Evolutionary conservation across 805 yeast genomes (phyloP).

Genomic region (Schizosaccharomyces cryophilus): DNA sequence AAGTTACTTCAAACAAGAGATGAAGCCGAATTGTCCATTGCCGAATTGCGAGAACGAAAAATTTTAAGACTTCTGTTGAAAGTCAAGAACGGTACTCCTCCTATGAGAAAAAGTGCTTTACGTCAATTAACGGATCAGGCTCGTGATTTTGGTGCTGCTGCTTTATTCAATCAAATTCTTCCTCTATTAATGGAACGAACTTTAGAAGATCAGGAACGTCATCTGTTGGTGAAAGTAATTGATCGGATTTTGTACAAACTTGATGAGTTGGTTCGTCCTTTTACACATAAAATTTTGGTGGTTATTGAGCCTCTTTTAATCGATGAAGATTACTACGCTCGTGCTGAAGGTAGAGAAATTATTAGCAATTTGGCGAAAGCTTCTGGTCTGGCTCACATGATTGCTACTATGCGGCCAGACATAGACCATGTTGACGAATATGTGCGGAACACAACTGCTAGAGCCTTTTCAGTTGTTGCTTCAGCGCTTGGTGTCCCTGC

Average conservation of each 20-base stretch:
- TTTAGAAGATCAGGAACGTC: conserved; percentile 63
- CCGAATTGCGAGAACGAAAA: conserved; percentile 33
- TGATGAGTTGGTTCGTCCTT: conserved; percentile 44
- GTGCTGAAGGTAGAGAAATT: conserved; percentile 59
- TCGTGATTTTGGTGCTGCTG: conserved; percentile 38
- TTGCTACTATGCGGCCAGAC: conserved; percentile 58
- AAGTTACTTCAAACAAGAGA: conserved; percentile 21
- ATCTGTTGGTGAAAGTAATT: conserved; percentile 49
- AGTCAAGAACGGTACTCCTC: conserved; percentile 57
- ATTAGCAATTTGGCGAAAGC: conserved; percentile 52
- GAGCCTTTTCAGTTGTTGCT: conserved; percentile 66
- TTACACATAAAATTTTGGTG: conserved; percentile 40
- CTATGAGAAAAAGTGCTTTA: conserved; percentile 41
- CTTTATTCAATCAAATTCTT: conserved; percentile 42
- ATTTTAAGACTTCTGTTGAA: conserved; percentile 40
- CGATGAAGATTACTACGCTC: conserved; percentile 52
- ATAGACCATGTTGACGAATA: conserved; percentile 64
- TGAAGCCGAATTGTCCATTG: conserved; percentile 19
- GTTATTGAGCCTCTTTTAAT: conserved; percentile 59
- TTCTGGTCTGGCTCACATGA: conserved; percentile 59
- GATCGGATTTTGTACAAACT: conserved; percentile 44
- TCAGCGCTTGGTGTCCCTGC: conserved; percentile 49
- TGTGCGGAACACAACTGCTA: conserved; percentile 48
- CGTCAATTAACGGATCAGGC: conserved; percentile 43
- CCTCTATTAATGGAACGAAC: conserved; percentile 51